These are phyloP conservation scores for Penicillium soppii DNA, from an alignment of 495 filamentous ascomycete species.

Conservation along the genomic window DNA sequence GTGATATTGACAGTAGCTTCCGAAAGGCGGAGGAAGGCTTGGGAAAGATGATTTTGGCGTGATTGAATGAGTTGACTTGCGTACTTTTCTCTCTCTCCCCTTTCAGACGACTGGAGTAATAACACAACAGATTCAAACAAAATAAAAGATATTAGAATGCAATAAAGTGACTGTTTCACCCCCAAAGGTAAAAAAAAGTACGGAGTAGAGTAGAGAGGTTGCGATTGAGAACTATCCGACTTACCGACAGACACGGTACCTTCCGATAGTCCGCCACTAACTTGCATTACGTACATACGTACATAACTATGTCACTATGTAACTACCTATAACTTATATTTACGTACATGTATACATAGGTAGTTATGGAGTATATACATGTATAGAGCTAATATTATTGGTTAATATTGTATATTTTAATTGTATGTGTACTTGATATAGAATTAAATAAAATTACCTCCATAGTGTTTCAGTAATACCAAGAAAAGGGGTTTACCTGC, in stretches of 20 bases:
- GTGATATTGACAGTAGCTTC: background rate
- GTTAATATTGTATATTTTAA: no score
- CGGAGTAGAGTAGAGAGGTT: slow-evolving; percentile 2
- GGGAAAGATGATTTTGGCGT: background rate
- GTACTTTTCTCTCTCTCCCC: no score
- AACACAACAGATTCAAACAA: background rate
- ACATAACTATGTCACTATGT: background rate
- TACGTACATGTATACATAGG: no score
- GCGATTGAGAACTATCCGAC: slow-evolving; percentile 20
- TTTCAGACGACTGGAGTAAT: background rate
- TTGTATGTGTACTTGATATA: no score
- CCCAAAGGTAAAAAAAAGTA: background rate
- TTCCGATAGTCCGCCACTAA: slow-evolving; percentile 18
- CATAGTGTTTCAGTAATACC: no score
- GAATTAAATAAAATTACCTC: no score
- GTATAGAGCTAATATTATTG: no score
- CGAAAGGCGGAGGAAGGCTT: background rate
- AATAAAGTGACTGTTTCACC: background rate
- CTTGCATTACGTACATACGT: background rate
- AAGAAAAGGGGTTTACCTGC: no score
- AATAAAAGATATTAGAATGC: background rate
- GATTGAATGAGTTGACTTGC: background rate
- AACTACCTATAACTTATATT: no score
- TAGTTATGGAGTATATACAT: background rate
- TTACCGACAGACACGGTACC: slow-evolving; percentile 28